phyloP scores from a whole-genome alignment of 345 rosid genomes.

The Eucalyptus victrix region DNA sequence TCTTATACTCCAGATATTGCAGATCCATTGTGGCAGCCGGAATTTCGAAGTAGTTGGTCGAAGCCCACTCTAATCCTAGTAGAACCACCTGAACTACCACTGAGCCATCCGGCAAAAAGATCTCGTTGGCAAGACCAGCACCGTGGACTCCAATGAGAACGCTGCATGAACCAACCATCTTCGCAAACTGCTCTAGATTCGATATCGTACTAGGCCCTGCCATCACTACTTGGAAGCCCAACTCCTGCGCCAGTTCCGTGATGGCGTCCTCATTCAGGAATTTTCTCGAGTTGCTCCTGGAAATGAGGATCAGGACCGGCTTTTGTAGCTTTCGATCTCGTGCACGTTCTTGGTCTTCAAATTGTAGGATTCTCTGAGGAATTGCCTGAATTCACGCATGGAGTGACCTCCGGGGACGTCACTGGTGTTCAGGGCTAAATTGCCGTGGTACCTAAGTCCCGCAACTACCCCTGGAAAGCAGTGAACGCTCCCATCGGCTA shows the following conservation, averaged over 20 bases:
- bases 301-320: slow-evolving; percentile 16
- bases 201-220: slow-evolving; percentile 6
- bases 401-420: not conserved
- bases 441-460: not conserved
- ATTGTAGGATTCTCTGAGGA: not conserved
- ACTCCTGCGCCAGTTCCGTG: slow-evolving; percentile 10
- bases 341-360: not conserved
- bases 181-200: slow-evolving; percentile 9
- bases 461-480: not conserved
- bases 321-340: not conserved
- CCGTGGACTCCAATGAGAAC: slow-evolving; percentile 31
- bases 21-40: slow-evolving; percentile 24
- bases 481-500: not conserved
- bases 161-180: slow-evolving; percentile 10
- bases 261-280: slow-evolving; percentile 15
- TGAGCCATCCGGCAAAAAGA: slow-evolving; percentile 22
- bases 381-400: not conserved
- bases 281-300: slow-evolving; percentile 11
- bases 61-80: slow-evolving; percentile 23
- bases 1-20: slow-evolving; percentile 21
- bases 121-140: slow-evolving; percentile 25
- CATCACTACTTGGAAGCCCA: slow-evolving; percentile 12
- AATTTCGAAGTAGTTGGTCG: slow-evolving; percentile 1
- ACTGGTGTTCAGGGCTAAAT: not conserved
- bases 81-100: slow-evolving; percentile 27